phyloP scores from a whole-genome alignment of 768 basidiomycete genomes.

The Rhodotorula graminis region DNA sequence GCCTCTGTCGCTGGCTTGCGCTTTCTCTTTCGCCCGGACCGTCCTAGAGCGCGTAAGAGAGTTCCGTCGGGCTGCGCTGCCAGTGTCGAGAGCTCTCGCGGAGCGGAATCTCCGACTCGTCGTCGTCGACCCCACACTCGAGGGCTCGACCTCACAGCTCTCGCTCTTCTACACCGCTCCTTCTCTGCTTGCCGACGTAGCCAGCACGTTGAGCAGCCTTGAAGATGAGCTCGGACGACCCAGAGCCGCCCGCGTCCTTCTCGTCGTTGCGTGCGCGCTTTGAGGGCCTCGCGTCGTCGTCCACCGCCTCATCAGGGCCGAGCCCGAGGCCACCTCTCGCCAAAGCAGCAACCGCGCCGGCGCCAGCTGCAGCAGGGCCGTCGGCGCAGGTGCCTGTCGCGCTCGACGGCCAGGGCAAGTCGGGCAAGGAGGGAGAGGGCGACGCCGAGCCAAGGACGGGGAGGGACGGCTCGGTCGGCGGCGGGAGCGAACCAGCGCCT shows the following conservation, averaged over 20 bases:
- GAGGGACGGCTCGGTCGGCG: not conserved
- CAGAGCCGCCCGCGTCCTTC: not conserved
- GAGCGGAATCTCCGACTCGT: too few species aligned
- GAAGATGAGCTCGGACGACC: not conserved
- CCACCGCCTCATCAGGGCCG: not conserved
- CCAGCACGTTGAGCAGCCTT: not conserved
- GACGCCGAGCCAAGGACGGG: too few species aligned
- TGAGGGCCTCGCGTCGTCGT: constrained; percentile 6
- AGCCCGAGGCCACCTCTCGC: not conserved
- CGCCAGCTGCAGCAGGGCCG: too few species aligned
- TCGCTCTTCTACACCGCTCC: not conserved
- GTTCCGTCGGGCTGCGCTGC: too few species aligned
- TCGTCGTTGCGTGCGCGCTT: constrained; percentile 23
- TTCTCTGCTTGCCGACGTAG: not conserved
- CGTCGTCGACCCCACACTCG: too few species aligned
- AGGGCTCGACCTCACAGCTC: not conserved
- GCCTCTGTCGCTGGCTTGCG: too few species aligned
- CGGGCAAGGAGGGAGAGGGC: too few species aligned
- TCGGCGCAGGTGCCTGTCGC: too few species aligned
- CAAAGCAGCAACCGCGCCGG: not conserved
- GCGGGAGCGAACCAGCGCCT: not conserved
- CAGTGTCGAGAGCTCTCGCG: too few species aligned
- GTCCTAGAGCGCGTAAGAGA: too few species aligned
- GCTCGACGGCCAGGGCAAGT: too few species aligned
- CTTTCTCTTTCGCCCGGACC: too few species aligned